Percentiles rank a stretch among this genome's conserved stretches.
Conservation (phyloP, 768 basidiomycete genomes). For the Nidularia sp. region DNA sequence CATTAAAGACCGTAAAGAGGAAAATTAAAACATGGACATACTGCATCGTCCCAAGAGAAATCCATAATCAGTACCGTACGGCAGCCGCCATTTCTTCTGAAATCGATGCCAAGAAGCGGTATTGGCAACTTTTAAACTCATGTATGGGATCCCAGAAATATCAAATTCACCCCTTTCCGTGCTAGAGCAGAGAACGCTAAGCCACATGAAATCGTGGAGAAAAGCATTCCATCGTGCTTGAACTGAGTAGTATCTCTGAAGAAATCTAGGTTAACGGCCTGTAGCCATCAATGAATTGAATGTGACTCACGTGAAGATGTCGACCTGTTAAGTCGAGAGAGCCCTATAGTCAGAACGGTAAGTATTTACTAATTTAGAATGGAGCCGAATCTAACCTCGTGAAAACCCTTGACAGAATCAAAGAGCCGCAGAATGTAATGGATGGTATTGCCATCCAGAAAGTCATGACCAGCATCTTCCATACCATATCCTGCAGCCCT, state of each 20-base stretch:
- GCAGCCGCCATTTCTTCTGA: constrained; percentile 14
- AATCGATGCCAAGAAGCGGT: constrained; percentile 15
- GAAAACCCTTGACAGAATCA: constrained; percentile 15
- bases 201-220: constrained; percentile 11
- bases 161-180: neutral
- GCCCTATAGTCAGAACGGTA: constrained; percentile 7
- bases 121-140: constrained; percentile 5
- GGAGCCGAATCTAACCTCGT: constrained; percentile 9
- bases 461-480: neutral
- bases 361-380: neutral
- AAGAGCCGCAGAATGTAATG: constrained; percentile 13
- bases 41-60: constrained; percentile 13
- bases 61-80: constrained; percentile 9
- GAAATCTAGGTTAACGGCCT: neutral
- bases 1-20: neutral
- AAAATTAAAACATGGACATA: constrained; percentile 5
- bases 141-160: neutral
- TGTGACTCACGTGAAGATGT: constrained; percentile 11
- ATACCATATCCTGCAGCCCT: neutral
- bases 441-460: constrained; percentile 2
- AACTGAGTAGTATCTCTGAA: constrained; percentile 16
- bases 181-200: constrained; percentile 5
- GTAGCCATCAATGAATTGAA: neutral
- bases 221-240: constrained; percentile 16
- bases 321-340: constrained; percentile 18